Evolutionary conservation across 371 early-diverging fungal genomes (phyloP), one percentile per base, ranked within the genome.

Genomic region (Fennellomyces sp.): DNA sequence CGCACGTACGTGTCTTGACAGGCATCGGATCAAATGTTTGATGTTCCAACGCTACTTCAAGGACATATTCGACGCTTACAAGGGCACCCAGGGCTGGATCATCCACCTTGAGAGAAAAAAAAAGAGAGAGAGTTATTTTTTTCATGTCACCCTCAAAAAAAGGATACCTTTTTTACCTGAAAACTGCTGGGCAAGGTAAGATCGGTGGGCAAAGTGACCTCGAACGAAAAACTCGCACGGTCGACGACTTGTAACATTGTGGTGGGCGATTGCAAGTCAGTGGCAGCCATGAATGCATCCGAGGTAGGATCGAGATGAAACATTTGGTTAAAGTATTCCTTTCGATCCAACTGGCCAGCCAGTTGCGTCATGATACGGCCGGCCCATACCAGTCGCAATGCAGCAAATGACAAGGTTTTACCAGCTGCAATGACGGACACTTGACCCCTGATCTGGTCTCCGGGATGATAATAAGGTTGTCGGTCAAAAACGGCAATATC

Each of bases 161-260:
- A 1, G 7, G 5, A 21, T 36, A 10, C 10, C 25, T n/a, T n/a
- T 2, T 15, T 10, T 35, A 58, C 58, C 58, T 58, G 49, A 33
- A 58, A 58, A 19, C 58, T 58, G 23, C 58, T 49, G 13, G 58
- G 58, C 5, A 49, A 23, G 8, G n/a, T 11, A 45, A 19, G 30
- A 23, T 48, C 50, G 5, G n/a, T 33, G 3, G 33, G 25, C 11
- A 58, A 31, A 58, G 36, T 30, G 50, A 47, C 15, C 10, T 58
- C 39, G 49, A 58, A 58, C 12, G 49, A 31, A 31, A 49, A 48
- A 39, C 15, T 35, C 0, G 2, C 12, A 3, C 17, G 25, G 2
- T 17, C 27, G 17, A 38, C 17, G 27, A 38, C 39, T 8, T 23
- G 12, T 36, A 38, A 26, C n/a, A 36, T 11, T 3, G 25, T 6